Evolutionary conservation across 768 basidiomycete species (phyloP), one percentile per base, ranked within the genome.

Genomic region (Phlebiopsis gigantea): DNA sequence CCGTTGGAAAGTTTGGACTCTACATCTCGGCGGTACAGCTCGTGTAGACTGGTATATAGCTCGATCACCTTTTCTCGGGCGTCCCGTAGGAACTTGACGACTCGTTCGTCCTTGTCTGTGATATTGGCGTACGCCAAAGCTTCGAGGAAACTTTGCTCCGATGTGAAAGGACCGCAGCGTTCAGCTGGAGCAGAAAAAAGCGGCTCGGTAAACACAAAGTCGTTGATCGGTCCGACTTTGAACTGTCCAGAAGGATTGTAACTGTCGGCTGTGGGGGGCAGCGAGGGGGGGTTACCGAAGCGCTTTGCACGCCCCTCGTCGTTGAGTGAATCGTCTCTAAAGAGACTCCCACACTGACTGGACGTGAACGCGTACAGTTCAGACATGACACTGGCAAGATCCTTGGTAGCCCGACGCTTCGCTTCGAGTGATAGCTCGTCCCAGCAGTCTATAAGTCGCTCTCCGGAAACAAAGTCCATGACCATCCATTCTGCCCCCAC

Each of bases 291-390:
- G 49, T n/a, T 19, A 29, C 15, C 28, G 29, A 17, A 19, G 3
- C 34, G 28, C 21, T 12, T 25, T 59, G 78, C 12, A 73, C 34
- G 77, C n/a, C 77, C 78, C 50, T 34, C 29, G 5, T 41, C 17
- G 17, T 28, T 14, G 21, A 30, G 19, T 9, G 49, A n/a, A 19
- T 7, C 12, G 21, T 46, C 46, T 19, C 15, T 14, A 4, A 46
- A 25, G 6, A 46, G 8, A 25, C 46, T 46, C 17, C 46, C 46
- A 25, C 46, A 46, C 7, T 46, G 22, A 10, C 21, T 46, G 4
- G 46, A 4, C 9, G 14, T 46, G 21, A 46, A 12, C 9, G 46
- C 4, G 22, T 24, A 46, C 46, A 22, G 14, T 6, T 25, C 21
- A 12, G 46, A 12, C 46, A 46, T 24, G 46, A 46, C 17, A 25